These are phyloP conservation scores for Penicillium fuscoglaucum DNA, from an alignment of 2,329 filamentous ascomycete genomes.

Conservation along the genomic window DNA sequence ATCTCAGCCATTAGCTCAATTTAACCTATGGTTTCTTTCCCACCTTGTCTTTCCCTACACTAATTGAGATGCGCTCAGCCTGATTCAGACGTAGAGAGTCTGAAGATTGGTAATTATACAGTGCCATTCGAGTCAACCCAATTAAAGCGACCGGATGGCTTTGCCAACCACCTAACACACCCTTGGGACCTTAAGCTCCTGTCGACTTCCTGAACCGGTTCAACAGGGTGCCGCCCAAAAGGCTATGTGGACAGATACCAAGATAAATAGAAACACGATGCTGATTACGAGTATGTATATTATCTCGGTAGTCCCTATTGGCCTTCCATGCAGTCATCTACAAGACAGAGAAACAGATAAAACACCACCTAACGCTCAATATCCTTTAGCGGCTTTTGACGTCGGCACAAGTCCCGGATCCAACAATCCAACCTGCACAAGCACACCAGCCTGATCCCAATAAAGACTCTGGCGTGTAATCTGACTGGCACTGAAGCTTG, in stretches of 20 bases:
- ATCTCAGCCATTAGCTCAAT: no score
- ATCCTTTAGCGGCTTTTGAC: not conserved
- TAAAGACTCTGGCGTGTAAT: conserved; percentile 56
- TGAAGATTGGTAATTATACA: no score
- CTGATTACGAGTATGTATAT: not conserved
- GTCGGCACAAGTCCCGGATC: conserved; percentile 54
- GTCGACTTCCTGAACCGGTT: no score
- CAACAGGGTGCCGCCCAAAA: not conserved
- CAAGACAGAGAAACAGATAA: no score
- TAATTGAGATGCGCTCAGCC: no score
- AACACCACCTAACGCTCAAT: not conserved
- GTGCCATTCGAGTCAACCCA: no score
- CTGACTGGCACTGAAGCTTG: conserved; percentile 36
- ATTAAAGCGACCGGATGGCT: no score
- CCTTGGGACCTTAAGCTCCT: no score
- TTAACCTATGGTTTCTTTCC: no score
- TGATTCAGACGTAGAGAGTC: no score
- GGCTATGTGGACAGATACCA: not conserved
- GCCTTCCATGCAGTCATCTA: not conserved
- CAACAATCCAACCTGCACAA: conserved; percentile 60
- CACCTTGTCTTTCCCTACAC: no score
- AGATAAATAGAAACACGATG: not conserved
- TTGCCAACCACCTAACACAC: no score
- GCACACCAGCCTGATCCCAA: conserved; percentile 63
- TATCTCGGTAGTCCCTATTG: not conserved